These are phyloP conservation scores for Pisolithus marmoratus DNA, from an alignment of 768 basidiomycete species.

Conservation along the genomic window DNA sequence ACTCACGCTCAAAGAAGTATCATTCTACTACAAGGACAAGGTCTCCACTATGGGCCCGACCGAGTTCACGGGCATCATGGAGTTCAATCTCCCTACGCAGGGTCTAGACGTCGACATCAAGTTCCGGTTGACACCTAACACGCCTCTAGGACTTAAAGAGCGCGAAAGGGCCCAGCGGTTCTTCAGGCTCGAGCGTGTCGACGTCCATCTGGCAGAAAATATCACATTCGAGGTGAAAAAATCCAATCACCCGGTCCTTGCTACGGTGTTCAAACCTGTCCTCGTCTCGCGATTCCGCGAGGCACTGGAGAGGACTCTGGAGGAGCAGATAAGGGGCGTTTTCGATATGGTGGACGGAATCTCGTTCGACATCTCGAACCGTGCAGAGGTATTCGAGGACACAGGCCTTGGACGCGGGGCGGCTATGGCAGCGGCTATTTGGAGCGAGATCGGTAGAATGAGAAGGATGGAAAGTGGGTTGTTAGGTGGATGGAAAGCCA, in stretches of 20 bases:
- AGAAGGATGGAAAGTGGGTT: slow-evolving; percentile 31
- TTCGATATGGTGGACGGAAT: slow-evolving; percentile 53
- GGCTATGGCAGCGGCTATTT: slow-evolving; percentile 51
- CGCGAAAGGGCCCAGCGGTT: slow-evolving; percentile 45
- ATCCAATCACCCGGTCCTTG: slow-evolving; percentile 58
- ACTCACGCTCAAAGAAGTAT: slow-evolving; percentile 56
- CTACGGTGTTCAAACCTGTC: slow-evolving; percentile 59
- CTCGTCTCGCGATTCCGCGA: slow-evolving; percentile 50
- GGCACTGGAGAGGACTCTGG: slow-evolving; percentile 55
- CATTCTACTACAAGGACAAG: slow-evolving; percentile 72
- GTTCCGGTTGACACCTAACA: slow-evolving; percentile 55
- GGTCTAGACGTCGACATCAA: slow-evolving; percentile 68
- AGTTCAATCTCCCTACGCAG: slow-evolving; percentile 55
- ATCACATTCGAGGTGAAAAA: slow-evolving; percentile 50
- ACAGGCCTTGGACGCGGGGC: slow-evolving; percentile 48
- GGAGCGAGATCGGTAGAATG: slow-evolving; percentile 66
- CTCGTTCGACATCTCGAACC: slow-evolving; percentile 52
- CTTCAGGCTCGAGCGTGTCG: slow-evolving; percentile 51
- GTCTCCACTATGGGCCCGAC: slow-evolving; percentile 44
- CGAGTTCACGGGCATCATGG: slow-evolving; percentile 58
- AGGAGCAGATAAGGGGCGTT: slow-evolving; percentile 44
- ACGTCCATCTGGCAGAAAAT: slow-evolving; percentile 52
- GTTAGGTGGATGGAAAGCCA: slow-evolving; percentile 44
- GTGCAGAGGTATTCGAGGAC: slow-evolving; percentile 61
- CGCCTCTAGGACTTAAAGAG: slow-evolving; percentile 34